Evolutionary conservation across 2,329 filamentous ascomycete genomes (phyloP), one percentile per base, ranked within the genome.

Genomic region (Plectosphaerella sp.): DNA sequence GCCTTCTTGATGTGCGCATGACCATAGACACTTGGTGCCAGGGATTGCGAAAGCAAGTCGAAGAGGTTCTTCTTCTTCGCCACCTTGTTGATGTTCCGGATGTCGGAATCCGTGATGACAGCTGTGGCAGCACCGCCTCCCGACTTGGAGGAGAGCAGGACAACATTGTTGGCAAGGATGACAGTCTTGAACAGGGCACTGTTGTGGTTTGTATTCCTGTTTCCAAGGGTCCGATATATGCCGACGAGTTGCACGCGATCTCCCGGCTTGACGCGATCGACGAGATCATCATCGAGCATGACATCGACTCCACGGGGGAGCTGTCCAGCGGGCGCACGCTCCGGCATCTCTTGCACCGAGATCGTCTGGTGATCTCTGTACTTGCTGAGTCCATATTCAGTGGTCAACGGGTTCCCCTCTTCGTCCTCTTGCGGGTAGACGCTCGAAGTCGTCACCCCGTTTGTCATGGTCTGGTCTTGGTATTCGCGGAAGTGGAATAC

Each of bases 331-430:
- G 94, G 94, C 2, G 94, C 94, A 61, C 93, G 81, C 71, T 99
- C 94, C 1, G 94, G 94, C 94, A 99, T 99, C 75, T 99, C 94
- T 72, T 99, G 94, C 59, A 99, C 97, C 0, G 93, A 97, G 54
- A 99, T 91, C 15, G 90, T 96, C 70, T 99, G 94, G 67, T 99
- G 94, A 67, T 99, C 94, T 64, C 93, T 83, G 72, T 97, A 99
- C 48, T 88, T 94, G 68, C 88, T 95, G 73, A 95, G 93, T 22
- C 94, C 94, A 67, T 97, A 99, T 67, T 99, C 94, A 4, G 94
- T 99, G 53, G 91, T 83, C 18, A 99, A 79, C 3, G 93, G 88
- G 65, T 97, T 96, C 56, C 92, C 91, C 10, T 96, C 86, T 42
- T 93, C 91, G 64, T 97, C 93, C 65, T 96, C 89, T 59, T 92